A percentile compares a stretch with the other conserved stretches of the same genome.
Evolutionary conservation across 78 protist genomes (phyloP).

Genomic region (Dictyostelium purpureum): DNA sequence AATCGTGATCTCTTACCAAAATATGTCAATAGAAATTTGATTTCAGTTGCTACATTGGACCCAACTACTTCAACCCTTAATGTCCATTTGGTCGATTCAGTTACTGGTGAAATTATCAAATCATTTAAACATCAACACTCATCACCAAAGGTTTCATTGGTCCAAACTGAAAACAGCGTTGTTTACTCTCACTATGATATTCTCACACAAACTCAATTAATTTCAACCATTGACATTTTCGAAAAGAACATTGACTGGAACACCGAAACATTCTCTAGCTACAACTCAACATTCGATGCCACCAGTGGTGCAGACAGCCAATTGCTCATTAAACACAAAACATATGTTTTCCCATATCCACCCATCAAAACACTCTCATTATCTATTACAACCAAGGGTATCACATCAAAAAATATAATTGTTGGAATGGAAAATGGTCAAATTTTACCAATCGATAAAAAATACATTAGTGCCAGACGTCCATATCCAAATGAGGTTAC

Average conservation of each 20-base stretch:
- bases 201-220: conserved; percentile 12
- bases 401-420: conserved; percentile 24
- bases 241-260: conserved; percentile 44
- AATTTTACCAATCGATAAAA: conserved; percentile 60
- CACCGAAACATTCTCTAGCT: background rate
- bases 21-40: conserved; percentile 55
- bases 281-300: background rate
- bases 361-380: conserved; percentile 14
- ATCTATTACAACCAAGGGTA: conserved; percentile 43
- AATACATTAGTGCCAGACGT: conserved; percentile 33
- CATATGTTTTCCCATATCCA: conserved; percentile 7
- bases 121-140: conserved; percentile 10
- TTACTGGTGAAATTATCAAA: conserved; percentile 59
- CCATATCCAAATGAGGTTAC: conserved; percentile 50
- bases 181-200: conserved; percentile 31
- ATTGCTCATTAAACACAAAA: conserved; percentile 32
- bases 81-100: conserved; percentile 5
- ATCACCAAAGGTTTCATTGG: conserved; percentile 15
- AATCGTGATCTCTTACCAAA: conserved; percentile 56
- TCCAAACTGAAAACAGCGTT: conserved; percentile 58
- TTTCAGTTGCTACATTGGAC: conserved; percentile 12
- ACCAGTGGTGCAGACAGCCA: background rate
- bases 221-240: conserved; percentile 38
- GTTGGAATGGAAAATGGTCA: conserved; percentile 28
- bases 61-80: background rate